Evolutionary conservation across 495 filamentous ascomycete species (phyloP).

Genomic region (Penicillium coprophilum): DNA sequence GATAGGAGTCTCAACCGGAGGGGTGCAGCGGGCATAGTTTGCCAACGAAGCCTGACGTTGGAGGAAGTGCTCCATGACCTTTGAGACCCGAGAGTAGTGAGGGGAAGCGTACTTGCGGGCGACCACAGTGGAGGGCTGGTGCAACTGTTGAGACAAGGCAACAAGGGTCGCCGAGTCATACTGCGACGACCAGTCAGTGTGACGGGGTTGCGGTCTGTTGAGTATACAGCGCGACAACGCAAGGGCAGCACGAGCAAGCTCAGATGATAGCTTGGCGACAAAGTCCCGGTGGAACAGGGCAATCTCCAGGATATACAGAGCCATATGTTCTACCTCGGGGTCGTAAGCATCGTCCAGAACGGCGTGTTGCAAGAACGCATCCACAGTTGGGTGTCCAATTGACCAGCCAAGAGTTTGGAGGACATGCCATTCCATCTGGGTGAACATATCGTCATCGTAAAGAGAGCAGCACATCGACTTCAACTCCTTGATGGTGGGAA

Average conservation of each 20-base stretch:
- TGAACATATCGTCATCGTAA: slow-evolving; percentile 99
- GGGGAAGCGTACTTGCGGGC: slow-evolving; percentile 83
- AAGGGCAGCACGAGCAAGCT: slow-evolving; percentile 84
- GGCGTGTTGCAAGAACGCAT: slow-evolving; percentile 80
- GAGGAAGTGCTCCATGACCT: slow-evolving; percentile 82
- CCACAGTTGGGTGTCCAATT: slow-evolving; percentile 92
- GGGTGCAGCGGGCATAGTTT: slow-evolving; percentile 66
- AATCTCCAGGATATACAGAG: slow-evolving; percentile 90
- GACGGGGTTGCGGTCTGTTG: slow-evolving; percentile 69
- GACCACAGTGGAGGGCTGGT: slow-evolving; percentile 82
- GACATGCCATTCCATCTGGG: slow-evolving; percentile 99
- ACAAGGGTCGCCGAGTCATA: slow-evolving; percentile 81
- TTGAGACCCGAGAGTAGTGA: slow-evolving; percentile 78
- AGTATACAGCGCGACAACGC: slow-evolving; percentile 86
- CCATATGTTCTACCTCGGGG: slow-evolving; percentile 89
- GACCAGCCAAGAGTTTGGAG: slow-evolving; percentile 96
- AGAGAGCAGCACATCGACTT: slow-evolving; percentile 99
- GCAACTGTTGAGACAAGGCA: slow-evolving; percentile 78
- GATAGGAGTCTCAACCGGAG: slow-evolving; percentile 60
- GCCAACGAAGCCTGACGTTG: slow-evolving; percentile 75
- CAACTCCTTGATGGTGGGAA: slow-evolving; percentile 91
- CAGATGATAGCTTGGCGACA: slow-evolving; percentile 82
- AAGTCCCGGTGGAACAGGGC: slow-evolving; percentile 95
- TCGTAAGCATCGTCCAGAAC: slow-evolving; percentile 66
- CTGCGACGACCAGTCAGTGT: slow-evolving; percentile 74